Evolutionary conservation across 2,329 filamentous ascomycete species (phyloP).

Genomic region (Tricladium varicosporioides): DNA sequence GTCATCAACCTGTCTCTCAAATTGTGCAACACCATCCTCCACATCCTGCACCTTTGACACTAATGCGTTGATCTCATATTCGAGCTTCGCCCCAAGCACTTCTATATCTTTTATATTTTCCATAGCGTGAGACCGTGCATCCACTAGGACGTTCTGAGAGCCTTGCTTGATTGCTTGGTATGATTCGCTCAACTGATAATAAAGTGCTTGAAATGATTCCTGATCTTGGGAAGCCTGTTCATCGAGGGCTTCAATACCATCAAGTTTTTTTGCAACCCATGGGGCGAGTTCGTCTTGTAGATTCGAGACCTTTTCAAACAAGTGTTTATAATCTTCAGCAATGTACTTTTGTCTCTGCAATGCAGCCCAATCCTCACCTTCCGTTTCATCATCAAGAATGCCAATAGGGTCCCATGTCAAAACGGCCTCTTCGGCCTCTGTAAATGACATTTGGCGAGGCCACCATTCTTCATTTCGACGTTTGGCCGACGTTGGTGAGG

Average conservation of each 20-base stretch:
- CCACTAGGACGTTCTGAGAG: conserved; percentile 65
- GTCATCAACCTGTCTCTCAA: conserved; percentile 74
- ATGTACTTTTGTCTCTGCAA: conserved; percentile 38
- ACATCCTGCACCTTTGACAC: conserved; percentile 80
- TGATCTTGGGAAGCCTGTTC: conserved; percentile 60
- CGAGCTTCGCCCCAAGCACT: conserved; percentile 76
- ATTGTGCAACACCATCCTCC: conserved; percentile 76
- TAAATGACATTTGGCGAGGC: conserved; percentile 73
- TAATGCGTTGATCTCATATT: conserved; percentile 87
- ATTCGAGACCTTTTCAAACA: conserved; percentile 51
- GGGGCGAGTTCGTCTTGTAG: conserved; percentile 53
- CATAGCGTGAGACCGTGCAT: conserved; percentile 65
- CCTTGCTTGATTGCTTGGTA: conserved; percentile 66
- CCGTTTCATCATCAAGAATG: conserved; percentile 39
- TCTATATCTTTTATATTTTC: conserved; percentile 79
- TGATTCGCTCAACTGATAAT: conserved; percentile 67
- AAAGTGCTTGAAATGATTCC: conserved; percentile 63
- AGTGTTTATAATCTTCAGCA: conserved; percentile 53
- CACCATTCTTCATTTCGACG: conserved; percentile 58
- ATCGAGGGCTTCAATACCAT: conserved; percentile 57
- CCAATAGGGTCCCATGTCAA: conserved; percentile 61
- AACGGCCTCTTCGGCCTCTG: conserved; percentile 72
- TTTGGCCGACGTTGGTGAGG: conserved; percentile 32
- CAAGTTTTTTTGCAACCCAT: conserved; percentile 61
- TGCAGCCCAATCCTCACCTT: conserved; percentile 30